These are phyloP conservation scores for Heracleum sosnowskyi DNA, from an alignment of 129 eudicot species.

Conservation along the genomic window DNA sequence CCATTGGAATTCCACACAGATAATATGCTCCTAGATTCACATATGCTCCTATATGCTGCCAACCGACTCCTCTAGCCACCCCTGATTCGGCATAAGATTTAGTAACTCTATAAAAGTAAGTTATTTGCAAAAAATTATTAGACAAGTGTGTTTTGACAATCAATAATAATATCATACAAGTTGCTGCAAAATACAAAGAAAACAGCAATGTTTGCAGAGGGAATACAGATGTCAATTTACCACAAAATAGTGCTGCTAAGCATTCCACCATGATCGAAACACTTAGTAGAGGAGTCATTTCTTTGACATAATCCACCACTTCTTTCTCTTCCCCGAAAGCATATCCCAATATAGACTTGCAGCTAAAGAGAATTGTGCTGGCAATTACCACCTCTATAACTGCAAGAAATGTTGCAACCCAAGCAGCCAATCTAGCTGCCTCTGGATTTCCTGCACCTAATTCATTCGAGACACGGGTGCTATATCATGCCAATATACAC, in stretches of 20 bases:
- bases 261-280: conserved; percentile 46
- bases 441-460: conserved; percentile 63
- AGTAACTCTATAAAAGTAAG: too few species aligned
- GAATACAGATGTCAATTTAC: conserved; percentile 16
- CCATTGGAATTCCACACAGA: conserved; percentile 52
- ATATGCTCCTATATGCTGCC: conserved; percentile 78
- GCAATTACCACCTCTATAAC: conserved; percentile 32
- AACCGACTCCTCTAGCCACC: conserved; percentile 67
- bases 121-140: too few species aligned
- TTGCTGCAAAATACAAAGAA: not conserved
- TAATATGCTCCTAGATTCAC: conserved; percentile 57
- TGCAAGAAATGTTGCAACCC: conserved; percentile 26
- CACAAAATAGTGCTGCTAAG: conserved; percentile 53
- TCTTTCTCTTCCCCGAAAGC: conserved; percentile 39
- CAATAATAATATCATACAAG: too few species aligned
- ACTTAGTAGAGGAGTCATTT: conserved; percentile 51
- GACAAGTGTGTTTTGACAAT: not conserved
- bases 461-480: conserved; percentile 74
- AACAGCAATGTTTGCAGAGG: not conserved
- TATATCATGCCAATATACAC: conserved; percentile 9
- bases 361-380: conserved; percentile 21
- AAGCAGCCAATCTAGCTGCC: conserved; percentile 35
- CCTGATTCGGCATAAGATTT: conserved; percentile 23
- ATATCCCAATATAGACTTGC: conserved; percentile 37
- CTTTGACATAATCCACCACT: conserved; percentile 38